Percentiles rank a stretch among this genome's conserved stretches.
Evolutionary conservation across 2,329 filamentous ascomycete genomes (phyloP).

Genomic region (Ophiostoma ulmi): DNA sequence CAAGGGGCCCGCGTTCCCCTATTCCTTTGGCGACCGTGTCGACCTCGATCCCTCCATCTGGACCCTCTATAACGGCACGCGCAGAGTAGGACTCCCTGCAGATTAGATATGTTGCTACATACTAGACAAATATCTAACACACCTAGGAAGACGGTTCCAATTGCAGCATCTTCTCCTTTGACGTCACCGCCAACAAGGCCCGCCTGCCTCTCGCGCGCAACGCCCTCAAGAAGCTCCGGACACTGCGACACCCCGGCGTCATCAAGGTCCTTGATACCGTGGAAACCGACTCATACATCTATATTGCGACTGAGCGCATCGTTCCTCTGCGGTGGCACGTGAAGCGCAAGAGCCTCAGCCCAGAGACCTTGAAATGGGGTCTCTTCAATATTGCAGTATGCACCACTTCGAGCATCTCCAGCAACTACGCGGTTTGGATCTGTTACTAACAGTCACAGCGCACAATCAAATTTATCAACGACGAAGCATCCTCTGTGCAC

Average conservation of each 20-base stretch:
- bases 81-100: conserved; percentile 57
- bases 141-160: conserved; percentile 84
- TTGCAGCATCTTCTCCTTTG: conserved; percentile 97
- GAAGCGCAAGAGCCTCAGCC: conserved; percentile 76
- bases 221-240: conserved; percentile 87
- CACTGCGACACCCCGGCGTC: conserved; percentile 87
- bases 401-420: background rate
- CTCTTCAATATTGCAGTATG: conserved; percentile 74
- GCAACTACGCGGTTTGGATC: background rate
- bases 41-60: conserved; percentile 92
- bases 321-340: conserved; percentile 86
- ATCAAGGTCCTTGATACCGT: conserved; percentile 91
- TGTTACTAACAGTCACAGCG: conserved; percentile 47
- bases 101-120: background rate
- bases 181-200: conserved; percentile 73
- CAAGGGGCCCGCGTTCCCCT: conserved; percentile 88
- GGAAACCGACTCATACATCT: conserved; percentile 94
- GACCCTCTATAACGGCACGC: conserved; percentile 92
- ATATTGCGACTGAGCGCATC: conserved; percentile 89
- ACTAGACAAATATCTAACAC: conserved; percentile 15
- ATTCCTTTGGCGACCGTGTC: conserved; percentile 85
- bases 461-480: conserved; percentile 93
- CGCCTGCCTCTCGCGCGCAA: conserved; percentile 85
- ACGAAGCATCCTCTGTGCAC: conserved; percentile 86
- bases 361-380: conserved; percentile 96